phyloP scores from a whole-genome alignment of 164 flowering plant species.

The Saururus chinensis region DNA sequence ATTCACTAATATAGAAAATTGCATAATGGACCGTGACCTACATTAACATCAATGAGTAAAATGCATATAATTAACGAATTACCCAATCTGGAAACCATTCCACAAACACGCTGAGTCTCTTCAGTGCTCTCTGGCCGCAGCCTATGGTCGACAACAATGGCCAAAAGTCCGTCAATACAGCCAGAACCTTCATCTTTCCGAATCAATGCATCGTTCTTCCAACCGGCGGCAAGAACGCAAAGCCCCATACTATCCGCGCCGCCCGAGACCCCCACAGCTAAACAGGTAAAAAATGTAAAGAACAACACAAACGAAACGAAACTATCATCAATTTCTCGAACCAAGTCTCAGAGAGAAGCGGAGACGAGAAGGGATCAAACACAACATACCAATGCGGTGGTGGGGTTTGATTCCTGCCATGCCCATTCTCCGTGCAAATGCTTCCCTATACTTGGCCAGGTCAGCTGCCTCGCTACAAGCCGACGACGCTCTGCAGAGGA shows the following conservation, averaged over 20 bases:
- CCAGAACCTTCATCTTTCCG: constrained; percentile 16
- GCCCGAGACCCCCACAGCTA: constrained; percentile 89
- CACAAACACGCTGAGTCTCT: constrained; percentile 51
- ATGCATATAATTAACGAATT: background rate
- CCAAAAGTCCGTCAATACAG: constrained; percentile 61
- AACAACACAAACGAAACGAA: constrained; percentile 1
- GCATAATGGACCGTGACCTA: too few species aligned
- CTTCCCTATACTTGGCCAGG: constrained; percentile 29
- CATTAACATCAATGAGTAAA: background rate
- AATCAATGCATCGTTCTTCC: constrained; percentile 44
- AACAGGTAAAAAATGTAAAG: constrained; percentile 2
- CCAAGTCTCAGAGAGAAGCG: background rate
- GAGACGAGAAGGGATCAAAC: too few species aligned
- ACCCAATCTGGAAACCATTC: constrained; percentile 67
- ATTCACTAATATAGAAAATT: too few species aligned
- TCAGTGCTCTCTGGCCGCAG: constrained; percentile 74
- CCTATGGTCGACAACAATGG: constrained; percentile 80
- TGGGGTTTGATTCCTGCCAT: constrained; percentile 79
- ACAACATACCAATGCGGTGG: constrained; percentile 70
- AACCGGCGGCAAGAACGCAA: constrained; percentile 54
- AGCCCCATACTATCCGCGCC: constrained; percentile 92
- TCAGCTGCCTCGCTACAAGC: constrained; percentile 8
- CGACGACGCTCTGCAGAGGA: background rate
- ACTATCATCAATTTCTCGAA: background rate
- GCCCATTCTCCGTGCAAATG: constrained; percentile 56